Evolutionary conservation across 2,329 filamentous ascomycete species (phyloP).

Genomic region (Mollisiaceae sp.): DNA sequence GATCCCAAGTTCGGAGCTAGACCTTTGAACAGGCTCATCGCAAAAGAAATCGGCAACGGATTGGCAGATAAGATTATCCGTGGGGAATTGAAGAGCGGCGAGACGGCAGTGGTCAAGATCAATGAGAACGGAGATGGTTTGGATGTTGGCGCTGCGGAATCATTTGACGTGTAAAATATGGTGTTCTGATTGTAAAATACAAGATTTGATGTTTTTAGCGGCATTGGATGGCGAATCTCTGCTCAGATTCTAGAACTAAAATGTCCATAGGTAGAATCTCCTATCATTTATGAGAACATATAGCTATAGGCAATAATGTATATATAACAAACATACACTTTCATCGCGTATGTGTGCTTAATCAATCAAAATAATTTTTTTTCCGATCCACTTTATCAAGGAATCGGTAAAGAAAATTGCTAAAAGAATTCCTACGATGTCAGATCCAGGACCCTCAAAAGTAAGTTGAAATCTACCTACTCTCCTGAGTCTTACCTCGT

Average conservation of each 20-base stretch:
- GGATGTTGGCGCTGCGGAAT: conserved; percentile 29
- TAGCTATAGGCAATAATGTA: too few relatives aligned
- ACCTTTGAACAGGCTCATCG: conserved; percentile 88
- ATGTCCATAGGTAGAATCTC: neutral
- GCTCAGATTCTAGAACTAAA: neutral
- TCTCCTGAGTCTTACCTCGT: conserved; percentile 39
- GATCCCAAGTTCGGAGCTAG: conserved; percentile 90
- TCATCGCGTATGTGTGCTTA: too few relatives aligned
- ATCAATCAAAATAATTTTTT: neutral
- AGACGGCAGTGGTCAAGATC: conserved; percentile 73
- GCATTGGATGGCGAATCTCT: conserved; percentile 16
- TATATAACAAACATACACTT: too few relatives aligned
- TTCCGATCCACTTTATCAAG: neutral
- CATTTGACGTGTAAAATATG: conserved; percentile 40
- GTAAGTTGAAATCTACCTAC: conserved; percentile 32
- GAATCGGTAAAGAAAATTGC: too few relatives aligned
- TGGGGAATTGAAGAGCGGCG: conserved; percentile 77
- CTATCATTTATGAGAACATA: neutral
- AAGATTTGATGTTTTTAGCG: conserved; percentile 13
- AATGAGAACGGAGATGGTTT: conserved; percentile 65
- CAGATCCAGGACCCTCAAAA: neutral
- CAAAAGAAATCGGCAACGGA: conserved; percentile 85
- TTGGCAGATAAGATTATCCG: conserved; percentile 92
- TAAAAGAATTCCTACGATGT: too few relatives aligned
- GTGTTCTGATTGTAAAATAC: neutral